Percentiles rank a stretch among this genome's conserved stretches.
Evolutionary conservation across 257 asterid genomes (phyloP).

Genomic region (Agastache rugosa): DNA sequence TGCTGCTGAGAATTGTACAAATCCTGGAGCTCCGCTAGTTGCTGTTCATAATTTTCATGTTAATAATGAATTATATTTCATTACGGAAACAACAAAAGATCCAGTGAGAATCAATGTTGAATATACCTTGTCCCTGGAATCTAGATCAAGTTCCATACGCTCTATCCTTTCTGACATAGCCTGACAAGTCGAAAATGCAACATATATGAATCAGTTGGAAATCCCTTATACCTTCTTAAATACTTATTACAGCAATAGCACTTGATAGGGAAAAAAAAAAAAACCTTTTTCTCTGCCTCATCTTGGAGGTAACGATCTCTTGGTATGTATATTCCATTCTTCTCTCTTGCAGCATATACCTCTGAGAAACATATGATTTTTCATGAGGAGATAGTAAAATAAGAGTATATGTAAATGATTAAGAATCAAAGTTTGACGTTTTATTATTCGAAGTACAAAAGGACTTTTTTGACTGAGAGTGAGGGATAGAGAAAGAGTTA

Average conservation of each 20-base stretch:
- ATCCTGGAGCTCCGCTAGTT: conserved; percentile 83
- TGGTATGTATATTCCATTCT: conserved; percentile 97
- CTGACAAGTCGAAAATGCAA: conserved; percentile 44
- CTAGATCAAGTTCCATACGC: conserved; percentile 90
- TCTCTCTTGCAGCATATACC: conserved; percentile 99
- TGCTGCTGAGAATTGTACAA: conserved; percentile 81
- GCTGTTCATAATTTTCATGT: conserved; percentile 56
- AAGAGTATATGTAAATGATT: background rate
- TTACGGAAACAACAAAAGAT: conserved; percentile 13
- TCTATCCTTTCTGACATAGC: conserved; percentile 97
- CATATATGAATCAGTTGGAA: conserved; percentile 24
- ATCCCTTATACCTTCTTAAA: conserved; percentile 8
- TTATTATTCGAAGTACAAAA: conserved; percentile 15
- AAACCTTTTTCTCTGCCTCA: conserved; percentile 98
- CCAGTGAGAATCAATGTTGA: conserved; percentile 28
- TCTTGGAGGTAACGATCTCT: conserved; percentile 96
- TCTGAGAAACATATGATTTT: conserved; percentile 51
- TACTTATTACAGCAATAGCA: conserved; percentile 21
- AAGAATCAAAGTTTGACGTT: conserved; percentile 12
- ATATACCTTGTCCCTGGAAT: conserved; percentile 90
- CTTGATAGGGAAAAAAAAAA: conserved; percentile 13
- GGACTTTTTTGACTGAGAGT: conserved; percentile 8
- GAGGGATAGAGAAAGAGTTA: background rate
- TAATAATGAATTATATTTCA: conserved; percentile 13
- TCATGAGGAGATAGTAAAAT: conserved; percentile 23